Evolutionary conservation across 192 early-diverging fungal species (phyloP).

Genomic region (Kappamyces sp.): DNA sequence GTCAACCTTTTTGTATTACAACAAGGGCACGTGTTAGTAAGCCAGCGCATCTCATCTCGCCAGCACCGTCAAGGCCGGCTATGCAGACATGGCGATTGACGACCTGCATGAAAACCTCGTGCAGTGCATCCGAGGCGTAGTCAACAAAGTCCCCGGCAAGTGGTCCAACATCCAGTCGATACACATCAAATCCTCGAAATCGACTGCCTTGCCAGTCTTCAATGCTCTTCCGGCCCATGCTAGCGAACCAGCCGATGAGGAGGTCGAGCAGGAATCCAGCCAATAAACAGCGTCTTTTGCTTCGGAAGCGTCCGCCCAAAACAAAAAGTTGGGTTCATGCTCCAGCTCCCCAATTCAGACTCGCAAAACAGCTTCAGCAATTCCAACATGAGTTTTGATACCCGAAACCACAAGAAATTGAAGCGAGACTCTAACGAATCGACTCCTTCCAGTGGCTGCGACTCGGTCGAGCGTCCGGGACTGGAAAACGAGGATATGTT

Average conservation of each 20-base stretch:
- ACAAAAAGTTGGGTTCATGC: no score
- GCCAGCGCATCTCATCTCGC: conserved; percentile 28
- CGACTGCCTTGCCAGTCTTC: conserved; percentile 76
- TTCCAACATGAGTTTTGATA: no score
- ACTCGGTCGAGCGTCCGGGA: no score
- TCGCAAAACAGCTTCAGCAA: no score
- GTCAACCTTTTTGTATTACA: conserved; percentile 59
- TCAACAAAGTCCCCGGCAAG: conserved; percentile 63
- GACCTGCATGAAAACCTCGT: conserved; percentile 76
- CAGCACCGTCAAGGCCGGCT: conserved; percentile 71
- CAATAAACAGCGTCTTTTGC: not conserved
- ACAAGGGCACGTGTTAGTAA: conserved; percentile 59
- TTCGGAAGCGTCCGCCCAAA: not conserved
- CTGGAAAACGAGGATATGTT: no score
- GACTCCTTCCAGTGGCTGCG: no score
- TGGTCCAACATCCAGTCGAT: conserved; percentile 83
- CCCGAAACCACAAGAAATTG: no score
- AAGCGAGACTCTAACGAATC: no score
- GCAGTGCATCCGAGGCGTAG: conserved; percentile 51
- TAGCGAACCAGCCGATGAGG: conserved; percentile 13
- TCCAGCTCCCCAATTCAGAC: no score
- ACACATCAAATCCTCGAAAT: conserved; percentile 74
- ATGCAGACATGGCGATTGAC: conserved; percentile 46
- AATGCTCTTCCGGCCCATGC: conserved; percentile 22
- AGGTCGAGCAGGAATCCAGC: conserved; percentile 3